Percentiles rank a stretch among this genome's conserved stretches.
Evolutionary conservation across 805 yeast species (phyloP).

Genomic region (Schwanniomyces occidentalis): DNA sequence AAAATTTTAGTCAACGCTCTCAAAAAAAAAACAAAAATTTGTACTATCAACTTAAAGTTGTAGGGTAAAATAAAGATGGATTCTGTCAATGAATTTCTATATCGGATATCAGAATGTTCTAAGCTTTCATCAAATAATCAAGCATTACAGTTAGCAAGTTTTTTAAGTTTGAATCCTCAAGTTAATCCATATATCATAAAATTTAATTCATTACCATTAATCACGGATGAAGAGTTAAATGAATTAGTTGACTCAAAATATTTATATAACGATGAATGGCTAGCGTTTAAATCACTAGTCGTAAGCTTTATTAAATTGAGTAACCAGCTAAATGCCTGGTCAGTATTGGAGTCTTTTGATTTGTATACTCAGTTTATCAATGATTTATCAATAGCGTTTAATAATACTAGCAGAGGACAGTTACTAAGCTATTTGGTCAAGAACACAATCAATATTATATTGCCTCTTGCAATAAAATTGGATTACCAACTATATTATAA

Average conservation of each 20-base stretch:
- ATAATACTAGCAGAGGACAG: slow-evolving; percentile 41
- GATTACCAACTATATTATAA: slow-evolving; percentile 42
- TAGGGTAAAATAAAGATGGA: slow-evolving; percentile 14
- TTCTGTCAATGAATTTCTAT: slow-evolving; percentile 18
- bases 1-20: not conserved
- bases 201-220: slow-evolving; percentile 20
- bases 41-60: too few relatives aligned
- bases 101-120: slow-evolving; percentile 32
- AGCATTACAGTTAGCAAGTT: slow-evolving; percentile 16
- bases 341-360: slow-evolving; percentile 54
- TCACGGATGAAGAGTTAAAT: slow-evolving; percentile 16
- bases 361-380: slow-evolving; percentile 48
- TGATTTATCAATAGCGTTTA: slow-evolving; percentile 49
- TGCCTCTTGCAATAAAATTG: slow-evolving; percentile 46
- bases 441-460: slow-evolving; percentile 34
- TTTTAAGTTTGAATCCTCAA: slow-evolving; percentile 26
- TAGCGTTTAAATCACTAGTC: slow-evolving; percentile 46
- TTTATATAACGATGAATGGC: slow-evolving; percentile 39
- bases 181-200: slow-evolving; percentile 25
- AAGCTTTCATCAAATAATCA: slow-evolving; percentile 20
- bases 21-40: slow-evolving; percentile 1
- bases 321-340: slow-evolving; percentile 54
- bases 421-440: slow-evolving; percentile 36
- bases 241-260: slow-evolving; percentile 20
- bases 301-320: slow-evolving; percentile 48